Base-by-base conservation (phyloP, 352 stramenopile species). In the Pythium grandisporangium region DNA sequence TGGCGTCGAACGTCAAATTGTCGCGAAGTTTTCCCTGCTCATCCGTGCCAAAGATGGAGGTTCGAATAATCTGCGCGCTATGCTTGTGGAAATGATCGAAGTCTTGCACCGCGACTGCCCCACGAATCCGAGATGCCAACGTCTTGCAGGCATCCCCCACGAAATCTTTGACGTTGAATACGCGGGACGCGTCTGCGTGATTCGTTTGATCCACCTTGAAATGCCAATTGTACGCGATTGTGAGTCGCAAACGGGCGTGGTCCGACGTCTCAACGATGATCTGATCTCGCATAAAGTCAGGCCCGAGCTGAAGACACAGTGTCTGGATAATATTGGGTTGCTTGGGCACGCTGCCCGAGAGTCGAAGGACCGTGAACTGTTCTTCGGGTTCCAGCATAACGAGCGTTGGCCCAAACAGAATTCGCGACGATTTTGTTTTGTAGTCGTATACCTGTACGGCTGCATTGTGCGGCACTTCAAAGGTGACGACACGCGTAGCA, bases 1-100 rank as follows among this genome's bases (percentile, higher is more conserved):
- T 90, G 25, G 73, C 67, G 2, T 72, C 64, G 48, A 90, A 90
- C 20, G 76, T 38, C 29, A 90, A 43, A 14, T 71, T 53, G n/a
- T 51, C 26, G 3, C 70, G 70, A 25, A 86, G 37, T 41, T 83
- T 78, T 22, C 66, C 63, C 23, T 52, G 55, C 25, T 67, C 64
- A 24, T 90, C 74, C 5, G 71, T 45, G 0, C 76, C 76, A 39
- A 90, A 90, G 50, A 90, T 86, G 45, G 76, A 78, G 13, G 66
- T 71, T 23, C 76, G 73, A 27, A 90, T 90, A 58, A 90, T 90
- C 58, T 53, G 63, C 33, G 58, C 75, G 37, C 73, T 87, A 60
- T 87, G 71, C 49, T 90, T 90, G 58, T 90, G 76, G 52, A 90
- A 90, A 44, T 87, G 60, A 37, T 90, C 76, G 30, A 90, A 90